A percentile compares a stretch with the other conserved stretches of the same genome.
Evolutionary conservation across 2,329 filamentous ascomycete genomes (phyloP).

Genomic region (Cadophora sp.): DNA sequence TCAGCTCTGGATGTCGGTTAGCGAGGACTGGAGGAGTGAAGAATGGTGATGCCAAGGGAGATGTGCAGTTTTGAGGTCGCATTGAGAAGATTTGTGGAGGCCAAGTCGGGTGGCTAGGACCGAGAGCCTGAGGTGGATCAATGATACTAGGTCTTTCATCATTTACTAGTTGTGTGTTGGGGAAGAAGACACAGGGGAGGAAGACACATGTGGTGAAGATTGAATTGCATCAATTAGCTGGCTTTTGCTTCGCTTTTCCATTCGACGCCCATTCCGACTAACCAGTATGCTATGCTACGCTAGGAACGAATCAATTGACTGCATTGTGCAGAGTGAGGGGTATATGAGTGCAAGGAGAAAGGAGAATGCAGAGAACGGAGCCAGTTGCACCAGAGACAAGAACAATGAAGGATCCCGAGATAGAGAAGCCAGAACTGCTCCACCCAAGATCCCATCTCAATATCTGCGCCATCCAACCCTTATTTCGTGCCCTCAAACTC

Average conservation of each 20-base stretch:
- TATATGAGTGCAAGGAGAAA: background rate
- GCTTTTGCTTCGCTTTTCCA: slow-evolving; percentile 5
- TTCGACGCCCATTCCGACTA: background rate
- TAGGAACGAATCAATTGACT: background rate
- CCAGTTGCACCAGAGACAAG: background rate
- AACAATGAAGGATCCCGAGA: background rate
- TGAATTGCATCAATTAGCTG: background rate
- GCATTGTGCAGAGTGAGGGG: background rate
- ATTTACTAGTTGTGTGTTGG: background rate
- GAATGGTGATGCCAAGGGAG: slow-evolving; percentile 1
- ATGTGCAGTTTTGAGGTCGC: slow-evolving; percentile 3
- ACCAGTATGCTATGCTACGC: slow-evolving; percentile 4
- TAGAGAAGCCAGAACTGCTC: background rate
- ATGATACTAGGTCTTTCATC: background rate
- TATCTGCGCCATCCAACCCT: background rate
- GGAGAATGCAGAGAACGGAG: background rate
- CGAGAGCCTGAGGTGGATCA: background rate
- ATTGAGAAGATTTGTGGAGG: background rate
- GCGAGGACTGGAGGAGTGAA: background rate
- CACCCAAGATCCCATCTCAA: slow-evolving; percentile 5
- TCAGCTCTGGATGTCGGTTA: background rate
- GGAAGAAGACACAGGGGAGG: background rate
- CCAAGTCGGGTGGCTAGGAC: background rate
- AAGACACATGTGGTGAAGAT: background rate
- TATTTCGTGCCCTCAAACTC: slow-evolving; percentile 12